Evolutionary conservation across 2,329 filamentous ascomycete genomes (phyloP).

Genomic region (Mycocentrospora acerina): DNA sequence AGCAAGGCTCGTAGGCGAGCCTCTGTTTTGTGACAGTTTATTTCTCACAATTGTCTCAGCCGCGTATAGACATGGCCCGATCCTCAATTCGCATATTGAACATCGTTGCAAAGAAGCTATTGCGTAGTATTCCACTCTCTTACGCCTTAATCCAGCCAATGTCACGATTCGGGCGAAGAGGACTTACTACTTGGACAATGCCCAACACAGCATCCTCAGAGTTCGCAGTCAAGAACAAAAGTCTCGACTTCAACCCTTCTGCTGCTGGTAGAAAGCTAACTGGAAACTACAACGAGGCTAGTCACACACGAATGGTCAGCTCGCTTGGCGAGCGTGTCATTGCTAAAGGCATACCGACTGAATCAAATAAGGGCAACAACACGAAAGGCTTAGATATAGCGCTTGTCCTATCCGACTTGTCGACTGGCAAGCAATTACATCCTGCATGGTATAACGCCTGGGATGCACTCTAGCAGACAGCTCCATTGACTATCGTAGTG

Average conservation of each 20-base stretch:
- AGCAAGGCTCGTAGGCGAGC: too few species aligned
- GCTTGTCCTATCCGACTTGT: conserved; percentile 27
- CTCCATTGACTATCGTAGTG: conserved; percentile 24
- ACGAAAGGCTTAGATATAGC: conserved; percentile 16
- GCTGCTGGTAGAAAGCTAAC: conserved; percentile 16
- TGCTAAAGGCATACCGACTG: conserved; percentile 29
- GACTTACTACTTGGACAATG: conserved; percentile 15
- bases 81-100: too few species aligned
- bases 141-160: conserved; percentile 15
- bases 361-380: conserved; percentile 18
- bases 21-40: too few species aligned
- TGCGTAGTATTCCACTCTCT: background rate
- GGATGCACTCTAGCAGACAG: conserved; percentile 23
- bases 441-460: conserved; percentile 36
- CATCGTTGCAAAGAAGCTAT: too few species aligned
- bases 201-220: conserved; percentile 8
- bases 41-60: too few species aligned
- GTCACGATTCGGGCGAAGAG: conserved; percentile 9
- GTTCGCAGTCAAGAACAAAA: conserved; percentile 3
- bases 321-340: conserved; percentile 34
- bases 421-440: conserved; percentile 29
- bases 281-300: conserved; percentile 27
- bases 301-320: conserved; percentile 24
- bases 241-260: conserved; percentile 10
- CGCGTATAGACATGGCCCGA: too few species aligned